Base-by-base conservation (phyloP, 495 filamentous ascomycete genomes). In the Aspergillus kassunensis region DNA sequence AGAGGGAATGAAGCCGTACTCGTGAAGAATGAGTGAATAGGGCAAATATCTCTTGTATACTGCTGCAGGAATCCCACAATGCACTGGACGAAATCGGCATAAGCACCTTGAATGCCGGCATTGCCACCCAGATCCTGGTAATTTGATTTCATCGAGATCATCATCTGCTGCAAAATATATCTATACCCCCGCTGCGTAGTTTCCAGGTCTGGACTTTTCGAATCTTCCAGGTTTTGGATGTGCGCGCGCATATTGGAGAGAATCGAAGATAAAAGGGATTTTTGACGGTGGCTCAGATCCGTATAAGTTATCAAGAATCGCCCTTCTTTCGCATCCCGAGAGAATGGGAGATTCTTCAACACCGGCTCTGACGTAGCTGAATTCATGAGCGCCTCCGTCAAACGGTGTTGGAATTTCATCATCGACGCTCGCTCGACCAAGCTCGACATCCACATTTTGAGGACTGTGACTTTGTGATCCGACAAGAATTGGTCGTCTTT, bases 131-230 rank as follows among this genome's bases (percentile, higher is more conserved):
- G 67, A 56, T 87, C 82, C 49, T 80, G 74, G 50, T 87, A 88
- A 52, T 87, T 86, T 18, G 66, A 65, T 57, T 84, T 87, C 86
- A 89, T 89, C 1, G 81, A 71, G 10, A 63, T 67, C 85, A 88
- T 88, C 55, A 88, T 55, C 20, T 58, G 60, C 47, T 74, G 68
- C 12, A 89, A 67, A 12, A 85, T 57, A 31, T 78, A 71, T 6
- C 68, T 72, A 55, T 86, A 88, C 23, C 79, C 76, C 37, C 74
- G 66, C 48, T 73, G 79, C 11, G 74, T 64, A 13, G 60, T 62
- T 1, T 55, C 63, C 16, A 70, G 58, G 15, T 69, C 59, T 16
- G 55, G 53, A 13, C 57, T 61, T 1, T 41, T 56, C 6, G 65
- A 44, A 34, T 61, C 44, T 24, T 75, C 68, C 20, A 71, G 55